These are phyloP conservation scores for Vaccinium darrowii DNA, from an alignment of 148 eudicot genomes.

Conservation along the genomic window DNA sequence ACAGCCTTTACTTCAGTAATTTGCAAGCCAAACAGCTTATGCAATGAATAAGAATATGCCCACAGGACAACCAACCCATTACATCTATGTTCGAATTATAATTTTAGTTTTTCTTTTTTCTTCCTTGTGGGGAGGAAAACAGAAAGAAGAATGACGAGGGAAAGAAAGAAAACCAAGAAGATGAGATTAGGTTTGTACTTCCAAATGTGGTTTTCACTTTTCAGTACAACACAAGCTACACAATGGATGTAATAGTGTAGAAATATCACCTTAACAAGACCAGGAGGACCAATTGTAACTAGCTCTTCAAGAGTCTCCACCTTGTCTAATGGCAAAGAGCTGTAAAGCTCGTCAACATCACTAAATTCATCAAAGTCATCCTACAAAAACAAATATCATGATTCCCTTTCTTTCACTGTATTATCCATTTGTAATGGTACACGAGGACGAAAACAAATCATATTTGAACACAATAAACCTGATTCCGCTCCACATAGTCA, in stretches of 20 bases:
- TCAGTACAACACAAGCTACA: background rate
- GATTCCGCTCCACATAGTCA: slow-evolving; percentile 96
- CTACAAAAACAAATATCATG: slow-evolving; percentile 36
- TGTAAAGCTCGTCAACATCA: slow-evolving; percentile 95
- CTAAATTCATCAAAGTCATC: slow-evolving; percentile 94
- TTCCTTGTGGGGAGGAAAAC: background rate
- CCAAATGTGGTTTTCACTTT: background rate
- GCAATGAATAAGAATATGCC: background rate
- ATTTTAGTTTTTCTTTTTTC: background rate
- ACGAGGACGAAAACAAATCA: background rate
- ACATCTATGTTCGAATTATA: background rate
- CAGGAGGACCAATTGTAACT: slow-evolving; percentile 74
- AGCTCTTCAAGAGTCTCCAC: slow-evolving; percentile 96
- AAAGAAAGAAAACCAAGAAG: background rate
- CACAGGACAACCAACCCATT: background rate
- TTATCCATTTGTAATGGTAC: background rate
- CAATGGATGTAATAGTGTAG: slow-evolving; percentile 11
- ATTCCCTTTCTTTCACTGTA: background rate
- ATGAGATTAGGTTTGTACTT: background rate
- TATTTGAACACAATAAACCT: slow-evolving; percentile 40
- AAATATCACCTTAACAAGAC: slow-evolving; percentile 70
- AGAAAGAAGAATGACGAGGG: background rate
- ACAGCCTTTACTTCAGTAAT: background rate
- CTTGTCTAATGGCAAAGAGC: slow-evolving; percentile 85
- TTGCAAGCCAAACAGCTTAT: slow-evolving; percentile 10